These are phyloP conservation scores for Persicaria tinctoria DNA, from an alignment of 148 eudicot species.

Conservation along the genomic window DNA sequence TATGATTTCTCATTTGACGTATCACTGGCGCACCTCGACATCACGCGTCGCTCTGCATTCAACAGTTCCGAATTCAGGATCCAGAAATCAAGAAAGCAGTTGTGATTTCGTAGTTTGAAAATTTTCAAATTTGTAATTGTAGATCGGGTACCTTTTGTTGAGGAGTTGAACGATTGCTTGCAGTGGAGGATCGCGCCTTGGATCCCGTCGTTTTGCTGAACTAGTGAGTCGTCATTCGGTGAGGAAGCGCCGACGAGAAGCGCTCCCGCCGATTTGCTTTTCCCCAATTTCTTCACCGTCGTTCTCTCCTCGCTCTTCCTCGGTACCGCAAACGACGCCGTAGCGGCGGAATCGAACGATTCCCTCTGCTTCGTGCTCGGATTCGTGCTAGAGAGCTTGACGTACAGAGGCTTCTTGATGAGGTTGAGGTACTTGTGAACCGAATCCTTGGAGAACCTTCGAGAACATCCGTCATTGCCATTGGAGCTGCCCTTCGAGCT, in stretches of 20 bases:
- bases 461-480: slow-evolving; percentile 14
- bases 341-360: background rate
- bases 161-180: slow-evolving; percentile 34
- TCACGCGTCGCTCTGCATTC: slow-evolving; percentile 20
- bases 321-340: slow-evolving; percentile 14
- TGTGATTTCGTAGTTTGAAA: background rate
- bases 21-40: slow-evolving; percentile 39
- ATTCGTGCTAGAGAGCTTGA: slow-evolving; percentile 19
- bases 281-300: slow-evolving; percentile 25
- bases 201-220: slow-evolving; percentile 38
- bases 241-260: slow-evolving; percentile 15
- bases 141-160: slow-evolving; percentile 14
- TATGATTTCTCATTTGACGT: slow-evolving; percentile 39
- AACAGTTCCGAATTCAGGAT: background rate
- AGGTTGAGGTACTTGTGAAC: slow-evolving; percentile 24
- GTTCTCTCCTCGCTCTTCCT: slow-evolving; percentile 12
- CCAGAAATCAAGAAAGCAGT: background rate
- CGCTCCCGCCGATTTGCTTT: slow-evolving; percentile 40
- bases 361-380: background rate
- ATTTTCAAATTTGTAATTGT: background rate
- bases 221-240: slow-evolving; percentile 29
- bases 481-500: slow-evolving; percentile 17
- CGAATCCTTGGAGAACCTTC: slow-evolving; percentile 25
- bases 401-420: slow-evolving; percentile 24
- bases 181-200: slow-evolving; percentile 62